These are phyloP conservation scores for Sarcodon sp. DNA, from an alignment of 768 basidiomycete species.

Conservation along the genomic window DNA sequence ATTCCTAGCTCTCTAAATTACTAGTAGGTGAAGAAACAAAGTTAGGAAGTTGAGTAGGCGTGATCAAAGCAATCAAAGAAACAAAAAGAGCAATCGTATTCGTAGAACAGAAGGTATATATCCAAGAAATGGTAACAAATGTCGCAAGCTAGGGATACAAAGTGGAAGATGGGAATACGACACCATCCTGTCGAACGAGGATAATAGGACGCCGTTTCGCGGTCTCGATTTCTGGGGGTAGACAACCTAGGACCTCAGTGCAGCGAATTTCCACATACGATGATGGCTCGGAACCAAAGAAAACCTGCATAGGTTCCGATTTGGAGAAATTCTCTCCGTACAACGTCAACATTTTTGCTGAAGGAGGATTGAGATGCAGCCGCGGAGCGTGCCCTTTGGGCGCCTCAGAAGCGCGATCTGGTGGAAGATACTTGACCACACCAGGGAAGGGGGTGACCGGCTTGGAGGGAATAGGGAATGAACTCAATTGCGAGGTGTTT, in stretches of 20 bases:
- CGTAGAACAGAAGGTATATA: constrained; percentile 10
- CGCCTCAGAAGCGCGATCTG: constrained; percentile 74
- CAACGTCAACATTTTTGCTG: constrained; percentile 71
- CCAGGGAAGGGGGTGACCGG: constrained; percentile 79
- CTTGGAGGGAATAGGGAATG: constrained; percentile 71
- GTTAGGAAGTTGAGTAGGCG: too few species aligned
- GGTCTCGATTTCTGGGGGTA: constrained; percentile 59
- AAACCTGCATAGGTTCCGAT: constrained; percentile 67
- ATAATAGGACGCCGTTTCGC: constrained; percentile 68
- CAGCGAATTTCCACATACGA: constrained; percentile 84
- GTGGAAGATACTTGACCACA: constrained; percentile 85
- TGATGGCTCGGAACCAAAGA: constrained; percentile 80
- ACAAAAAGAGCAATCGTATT: constrained; percentile 10
- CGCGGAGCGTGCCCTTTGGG: constrained; percentile 62
- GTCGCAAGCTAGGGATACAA: constrained; percentile 47
- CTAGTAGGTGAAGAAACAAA: too few species aligned
- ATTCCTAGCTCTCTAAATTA: too few species aligned
- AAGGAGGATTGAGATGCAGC: constrained; percentile 68
- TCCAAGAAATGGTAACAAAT: constrained; percentile 7
- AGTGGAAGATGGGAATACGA: constrained; percentile 75
- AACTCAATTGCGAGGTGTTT: constrained; percentile 45
- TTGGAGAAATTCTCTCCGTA: constrained; percentile 88
- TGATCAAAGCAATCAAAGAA: not conserved
- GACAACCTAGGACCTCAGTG: constrained; percentile 72
- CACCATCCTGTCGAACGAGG: constrained; percentile 73